These are phyloP conservation scores for Cystobasidium pallidum DNA, from an alignment of 1,284 basidiomycete species.

Conservation along the genomic window DNA sequence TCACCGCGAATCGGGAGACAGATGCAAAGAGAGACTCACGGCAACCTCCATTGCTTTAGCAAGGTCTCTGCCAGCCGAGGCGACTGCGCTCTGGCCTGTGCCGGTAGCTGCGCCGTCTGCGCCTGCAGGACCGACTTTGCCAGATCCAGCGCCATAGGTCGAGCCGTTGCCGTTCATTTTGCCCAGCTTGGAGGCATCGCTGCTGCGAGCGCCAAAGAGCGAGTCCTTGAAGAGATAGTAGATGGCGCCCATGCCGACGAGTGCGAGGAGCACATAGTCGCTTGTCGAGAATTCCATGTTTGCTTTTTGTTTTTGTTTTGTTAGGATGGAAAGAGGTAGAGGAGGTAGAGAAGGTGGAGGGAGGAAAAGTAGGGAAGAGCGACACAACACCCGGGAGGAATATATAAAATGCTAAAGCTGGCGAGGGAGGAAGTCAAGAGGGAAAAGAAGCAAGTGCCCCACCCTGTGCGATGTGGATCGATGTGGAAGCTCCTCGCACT, in stretches of 20 bases:
- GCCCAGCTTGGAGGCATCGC: not conserved
- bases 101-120: constrained; percentile 17
- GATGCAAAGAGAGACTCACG: constrained; percentile 1
- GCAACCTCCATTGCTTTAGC: constrained; percentile 37
- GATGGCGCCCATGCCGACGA: constrained; percentile 72
- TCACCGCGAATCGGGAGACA: not conserved
- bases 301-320: no score
- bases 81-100: constrained; percentile 6
- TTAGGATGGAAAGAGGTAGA: no score
- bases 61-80: constrained; percentile 29
- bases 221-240: constrained; percentile 78
- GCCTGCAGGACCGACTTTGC: constrained; percentile 42
- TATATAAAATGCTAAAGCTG: no score
- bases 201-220: constrained; percentile 57
- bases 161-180: constrained; percentile 29
- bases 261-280: constrained; percentile 69
- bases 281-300: constrained; percentile 58
- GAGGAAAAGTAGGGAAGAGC: no score
- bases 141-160: constrained; percentile 28
- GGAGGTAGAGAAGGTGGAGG: no score
- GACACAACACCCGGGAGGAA: no score
- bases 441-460: no score
- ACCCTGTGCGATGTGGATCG: no score
- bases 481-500: no score
- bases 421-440: not conserved